Percentiles rank a stretch among this genome's conserved stretches.
These are phyloP conservation scores for Tricholoma sp. DNA, from an alignment of 768 basidiomycete genomes.

Conservation along the genomic window DNA sequence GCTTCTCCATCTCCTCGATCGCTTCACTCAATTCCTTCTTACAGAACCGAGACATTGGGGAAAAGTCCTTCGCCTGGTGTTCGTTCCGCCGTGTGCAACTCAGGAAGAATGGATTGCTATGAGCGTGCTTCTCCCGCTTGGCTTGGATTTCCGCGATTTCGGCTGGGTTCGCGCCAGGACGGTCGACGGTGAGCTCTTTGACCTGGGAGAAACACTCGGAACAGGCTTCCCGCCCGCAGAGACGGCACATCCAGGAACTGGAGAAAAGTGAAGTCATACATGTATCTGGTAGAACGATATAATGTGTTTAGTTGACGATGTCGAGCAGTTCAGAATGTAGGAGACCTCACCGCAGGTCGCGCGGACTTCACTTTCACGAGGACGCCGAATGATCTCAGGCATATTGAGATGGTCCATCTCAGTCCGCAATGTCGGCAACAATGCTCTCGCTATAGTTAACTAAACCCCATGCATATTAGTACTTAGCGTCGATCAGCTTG, in stretches of 20 bases:
- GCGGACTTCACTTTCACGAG: conserved; percentile 76
- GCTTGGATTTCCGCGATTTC: conserved; percentile 46
- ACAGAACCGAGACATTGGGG: conserved; percentile 76
- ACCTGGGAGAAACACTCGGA: conserved; percentile 76
- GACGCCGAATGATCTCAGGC: conserved; percentile 60
- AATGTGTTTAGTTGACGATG: not conserved
- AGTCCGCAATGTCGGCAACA: conserved; percentile 59
- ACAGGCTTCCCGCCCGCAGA: conserved; percentile 88
- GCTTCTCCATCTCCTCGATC: conserved; percentile 62
- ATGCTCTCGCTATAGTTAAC: conserved; percentile 62
- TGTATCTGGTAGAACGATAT: conserved; percentile 53
- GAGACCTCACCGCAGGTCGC: conserved; percentile 71
- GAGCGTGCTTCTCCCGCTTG: conserved; percentile 54
- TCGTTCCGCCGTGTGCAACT: conserved; percentile 68
- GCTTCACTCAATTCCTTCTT: conserved; percentile 56
- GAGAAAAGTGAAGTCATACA: conserved; percentile 94
- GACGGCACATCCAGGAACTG: conserved; percentile 84
- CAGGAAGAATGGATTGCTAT: conserved; percentile 69
- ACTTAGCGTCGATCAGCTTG: not conserved
- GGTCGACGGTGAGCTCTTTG: conserved; percentile 53
- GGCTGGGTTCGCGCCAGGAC: conserved; percentile 38
- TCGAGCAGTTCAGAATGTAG: conserved; percentile 7
- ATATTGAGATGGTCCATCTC: conserved; percentile 59
- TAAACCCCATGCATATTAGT: conserved; percentile 21
- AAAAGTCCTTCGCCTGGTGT: conserved; percentile 63